Base-by-base conservation (phyloP, 495 filamentous ascomycete species). In the Mytilinidion resinicola region DNA sequence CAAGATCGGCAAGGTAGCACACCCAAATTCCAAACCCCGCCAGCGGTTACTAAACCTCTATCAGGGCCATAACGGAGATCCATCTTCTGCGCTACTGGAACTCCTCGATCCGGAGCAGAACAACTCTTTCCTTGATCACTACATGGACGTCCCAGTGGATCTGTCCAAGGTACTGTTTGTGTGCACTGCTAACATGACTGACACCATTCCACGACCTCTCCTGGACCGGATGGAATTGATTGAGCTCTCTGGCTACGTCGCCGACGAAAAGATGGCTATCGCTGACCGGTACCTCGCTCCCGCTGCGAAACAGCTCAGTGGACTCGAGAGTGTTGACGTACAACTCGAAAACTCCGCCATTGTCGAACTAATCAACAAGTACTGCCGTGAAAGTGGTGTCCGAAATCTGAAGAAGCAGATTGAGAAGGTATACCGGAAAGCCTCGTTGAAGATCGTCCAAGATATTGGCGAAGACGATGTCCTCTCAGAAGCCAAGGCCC, bases 391-490 rank as follows among this genome's bases (percentile, higher is more conserved):
- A 71, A 91, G 88, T 48, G 95, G 95, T 62, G 95, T 99, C 21
- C 88, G 95, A 44, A 97, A 97, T 71, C 74, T 99, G 65, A 99
- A 99, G 79, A 97, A 99, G 77, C 92, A 97, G 69, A 99, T 99
- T 61, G 95, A 99, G 69, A 97, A 97, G 76, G 89, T 99, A 5
- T 99, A 96, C 73, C 87, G 95, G 42, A 99, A 99, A 74, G 87
- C 91, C 15, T 95, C 95, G 10, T 80, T 97, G 62, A 96, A 96
- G 73, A 97, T 99, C 64, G 90, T 99, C 30, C 88, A 90, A 69
- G 93, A 97, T 61, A 76, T 97, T 4, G 93, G 93, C 50, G 93
- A 98, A 72, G 85, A 90, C 33, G 85, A 90, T 30, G 88, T 77
- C 10, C 74, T 96, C 12, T 79, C 87, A 1, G 93, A 96, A 73